Evolutionary conservation across 345 rosid genomes (phyloP).

Genomic region (Sapria himalayana): DNA sequence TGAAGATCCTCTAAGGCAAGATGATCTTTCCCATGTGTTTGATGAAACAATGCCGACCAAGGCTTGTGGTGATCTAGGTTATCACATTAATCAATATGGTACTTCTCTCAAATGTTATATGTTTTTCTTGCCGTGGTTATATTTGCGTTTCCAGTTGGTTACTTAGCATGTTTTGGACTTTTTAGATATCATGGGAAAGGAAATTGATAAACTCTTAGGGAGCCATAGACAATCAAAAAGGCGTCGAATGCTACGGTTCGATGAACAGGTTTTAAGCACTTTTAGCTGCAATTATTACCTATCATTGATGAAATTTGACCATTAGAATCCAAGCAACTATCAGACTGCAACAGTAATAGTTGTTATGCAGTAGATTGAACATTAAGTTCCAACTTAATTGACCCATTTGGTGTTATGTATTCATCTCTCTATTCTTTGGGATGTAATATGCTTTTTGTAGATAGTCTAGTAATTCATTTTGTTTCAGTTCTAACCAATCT

Average conservation of each 20-base stretch:
- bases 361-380: no score
- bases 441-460: no score
- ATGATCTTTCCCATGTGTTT: constrained; percentile 64
- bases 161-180: neutral
- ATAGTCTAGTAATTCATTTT: no score
- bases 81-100: constrained; percentile 27
- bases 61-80: constrained; percentile 59
- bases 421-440: no score
- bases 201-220: constrained; percentile 26
- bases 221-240: constrained; percentile 44
- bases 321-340: no score
- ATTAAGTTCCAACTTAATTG: no score
- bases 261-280: constrained; percentile 24
- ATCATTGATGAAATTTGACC: no score
- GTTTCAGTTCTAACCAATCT: no score
- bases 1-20: constrained; percentile 48
- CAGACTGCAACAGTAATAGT: no score
- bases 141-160: neutral
- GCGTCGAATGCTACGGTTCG: constrained; percentile 83
- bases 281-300: no score
- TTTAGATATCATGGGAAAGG: constrained; percentile 33
- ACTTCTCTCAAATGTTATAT: no score
- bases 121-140: neutral
- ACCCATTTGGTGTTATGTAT: no score
- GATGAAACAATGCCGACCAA: constrained; percentile 70